phyloP scores from a whole-genome alignment of 192 early-diverging fungal species.

The Dimargaris cristalligena region DNA sequence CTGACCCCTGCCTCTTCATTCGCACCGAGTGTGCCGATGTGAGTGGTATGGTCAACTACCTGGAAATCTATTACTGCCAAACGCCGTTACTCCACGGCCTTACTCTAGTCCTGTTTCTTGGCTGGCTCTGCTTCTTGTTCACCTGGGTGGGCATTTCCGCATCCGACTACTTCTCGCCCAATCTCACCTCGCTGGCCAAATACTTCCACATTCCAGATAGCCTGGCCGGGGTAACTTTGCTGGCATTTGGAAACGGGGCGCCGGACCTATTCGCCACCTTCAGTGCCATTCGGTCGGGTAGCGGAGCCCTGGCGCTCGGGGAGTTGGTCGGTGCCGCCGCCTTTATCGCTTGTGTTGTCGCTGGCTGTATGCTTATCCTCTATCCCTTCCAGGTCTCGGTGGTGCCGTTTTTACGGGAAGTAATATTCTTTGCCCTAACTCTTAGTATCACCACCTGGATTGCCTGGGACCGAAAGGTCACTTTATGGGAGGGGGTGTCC shows the following conservation, averaged over 20 bases:
- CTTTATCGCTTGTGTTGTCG: slow-evolving; percentile 72
- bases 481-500: slow-evolving; percentile 17
- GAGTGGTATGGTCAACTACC: slow-evolving; percentile 25
- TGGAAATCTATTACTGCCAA: slow-evolving; percentile 38
- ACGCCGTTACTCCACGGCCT: slow-evolving; percentile 16
- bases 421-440: slow-evolving; percentile 47
- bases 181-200: slow-evolving; percentile 61
- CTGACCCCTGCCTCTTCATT: slow-evolving; percentile 3
- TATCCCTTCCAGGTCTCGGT: slow-evolving; percentile 54
- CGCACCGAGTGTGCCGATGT: background rate
- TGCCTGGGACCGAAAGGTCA: slow-evolving; percentile 17
- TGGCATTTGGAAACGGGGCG: slow-evolving; percentile 82
- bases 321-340: slow-evolving; percentile 77
- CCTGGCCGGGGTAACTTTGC: slow-evolving; percentile 59
- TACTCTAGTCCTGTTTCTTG: slow-evolving; percentile 28
- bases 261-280: slow-evolving; percentile 86
- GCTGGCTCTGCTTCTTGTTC: slow-evolving; percentile 60
- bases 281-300: slow-evolving; percentile 48
- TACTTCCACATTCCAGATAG: slow-evolving; percentile 66
- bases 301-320: slow-evolving; percentile 69
- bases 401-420: slow-evolving; percentile 62
- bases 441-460: slow-evolving; percentile 18
- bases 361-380: slow-evolving; percentile 65
- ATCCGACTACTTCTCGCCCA: slow-evolving; percentile 76
- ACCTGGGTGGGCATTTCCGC: slow-evolving; percentile 60